phyloP scores from a whole-genome alignment of 345 rosid genomes.

The Populus alba region DNA sequence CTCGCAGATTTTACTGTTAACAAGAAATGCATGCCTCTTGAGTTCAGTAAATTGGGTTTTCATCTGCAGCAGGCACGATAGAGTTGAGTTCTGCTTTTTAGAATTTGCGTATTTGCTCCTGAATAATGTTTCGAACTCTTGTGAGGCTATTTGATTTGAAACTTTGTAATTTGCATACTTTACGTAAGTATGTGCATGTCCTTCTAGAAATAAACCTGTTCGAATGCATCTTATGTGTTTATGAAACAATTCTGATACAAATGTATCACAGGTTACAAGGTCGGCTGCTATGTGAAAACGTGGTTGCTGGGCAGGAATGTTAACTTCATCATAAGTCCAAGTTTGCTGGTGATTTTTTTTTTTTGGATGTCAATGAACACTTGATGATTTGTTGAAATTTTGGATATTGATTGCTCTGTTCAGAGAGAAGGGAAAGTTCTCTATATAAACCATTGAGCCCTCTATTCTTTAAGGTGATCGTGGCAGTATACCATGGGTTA shows the following conservation, averaged over 20 bases:
- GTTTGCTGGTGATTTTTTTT: not conserved
- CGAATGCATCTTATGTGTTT: not conserved
- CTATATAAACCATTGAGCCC: no score
- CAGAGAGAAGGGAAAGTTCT: not conserved
- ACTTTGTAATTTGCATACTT: not conserved
- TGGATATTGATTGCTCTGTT: not conserved
- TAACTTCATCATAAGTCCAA: not conserved
- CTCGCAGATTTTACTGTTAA: slow-evolving; percentile 32
- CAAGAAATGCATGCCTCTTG: slow-evolving; percentile 46
- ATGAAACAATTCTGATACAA: not conserved
- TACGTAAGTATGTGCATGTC: not conserved
- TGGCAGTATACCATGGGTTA: not conserved
- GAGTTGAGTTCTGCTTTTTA: not conserved
- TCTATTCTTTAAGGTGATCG: not conserved
- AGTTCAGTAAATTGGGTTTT: not conserved
- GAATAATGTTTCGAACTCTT: not conserved
- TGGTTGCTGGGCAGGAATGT: not conserved
- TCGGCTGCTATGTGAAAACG: not conserved
- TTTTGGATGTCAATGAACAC: not conserved
- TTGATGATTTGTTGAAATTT: not conserved
- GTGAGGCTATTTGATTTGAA: not conserved
- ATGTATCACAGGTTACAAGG: not conserved
- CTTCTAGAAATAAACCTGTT: not conserved
- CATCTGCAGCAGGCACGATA: not conserved
- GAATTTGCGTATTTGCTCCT: not conserved